Conservation (phyloP, 2,329 filamentous ascomycete species). For the Phoma herbarum region DNA sequence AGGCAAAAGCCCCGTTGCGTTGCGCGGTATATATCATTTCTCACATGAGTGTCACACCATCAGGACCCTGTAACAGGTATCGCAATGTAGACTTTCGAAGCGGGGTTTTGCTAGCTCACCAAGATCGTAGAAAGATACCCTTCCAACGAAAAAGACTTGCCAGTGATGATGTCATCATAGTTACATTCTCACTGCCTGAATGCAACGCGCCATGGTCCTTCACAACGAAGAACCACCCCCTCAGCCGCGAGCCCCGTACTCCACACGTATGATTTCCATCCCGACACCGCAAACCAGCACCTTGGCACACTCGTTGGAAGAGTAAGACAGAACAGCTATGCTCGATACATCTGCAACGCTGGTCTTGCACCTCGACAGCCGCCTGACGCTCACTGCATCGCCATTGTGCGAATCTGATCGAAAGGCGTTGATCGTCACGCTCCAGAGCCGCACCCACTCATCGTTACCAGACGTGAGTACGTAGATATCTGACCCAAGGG, state of each 20-base stretch:
- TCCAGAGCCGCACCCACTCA: slow-evolving; percentile 60
- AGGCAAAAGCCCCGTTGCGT: no score
- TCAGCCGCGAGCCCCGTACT: background rate
- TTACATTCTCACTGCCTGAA: no score
- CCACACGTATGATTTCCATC: slow-evolving; percentile 37
- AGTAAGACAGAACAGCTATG: slow-evolving; percentile 55
- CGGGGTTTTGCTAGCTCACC: no score
- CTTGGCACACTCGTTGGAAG: slow-evolving; percentile 16
- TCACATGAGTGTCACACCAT: no score
- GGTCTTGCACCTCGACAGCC: slow-evolving; percentile 51
- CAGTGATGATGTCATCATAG: no score
- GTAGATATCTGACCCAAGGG: slow-evolving; percentile 4
- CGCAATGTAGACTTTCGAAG: no score
- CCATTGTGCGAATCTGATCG: background rate
- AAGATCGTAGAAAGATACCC: no score
- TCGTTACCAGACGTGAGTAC: slow-evolving; percentile 56
- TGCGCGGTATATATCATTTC: no score
- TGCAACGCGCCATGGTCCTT: no score
- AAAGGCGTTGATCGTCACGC: slow-evolving; percentile 31
- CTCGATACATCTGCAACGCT: slow-evolving; percentile 65
- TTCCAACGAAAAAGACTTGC: no score
- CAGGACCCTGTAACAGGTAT: no score
- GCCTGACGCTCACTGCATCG: slow-evolving; percentile 42
- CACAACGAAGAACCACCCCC: no score
- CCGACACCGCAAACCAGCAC: slow-evolving; percentile 48